phyloP scores from a whole-genome alignment of 345 rosid genomes.

The Eucalyptus urophylla region DNA sequence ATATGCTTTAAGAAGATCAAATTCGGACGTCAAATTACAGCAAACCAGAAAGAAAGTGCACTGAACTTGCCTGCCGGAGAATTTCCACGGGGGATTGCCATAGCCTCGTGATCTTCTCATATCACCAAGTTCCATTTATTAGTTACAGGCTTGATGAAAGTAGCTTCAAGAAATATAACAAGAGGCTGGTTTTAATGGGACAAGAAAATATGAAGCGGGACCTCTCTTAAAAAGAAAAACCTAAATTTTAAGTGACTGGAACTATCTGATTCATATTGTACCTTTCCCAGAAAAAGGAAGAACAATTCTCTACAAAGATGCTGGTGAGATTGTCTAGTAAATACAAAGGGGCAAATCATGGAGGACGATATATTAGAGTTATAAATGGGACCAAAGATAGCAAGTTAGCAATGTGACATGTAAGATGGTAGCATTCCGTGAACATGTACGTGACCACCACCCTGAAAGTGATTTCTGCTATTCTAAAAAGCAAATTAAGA shows the following conservation, averaged over 20 bases:
- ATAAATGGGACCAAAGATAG: background rate
- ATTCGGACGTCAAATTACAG: background rate
- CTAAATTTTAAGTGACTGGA: background rate
- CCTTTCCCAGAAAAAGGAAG: background rate
- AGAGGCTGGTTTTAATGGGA: background rate
- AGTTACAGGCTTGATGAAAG: background rate
- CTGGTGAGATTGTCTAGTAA: background rate
- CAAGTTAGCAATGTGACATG: background rate
- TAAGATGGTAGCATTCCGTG: background rate
- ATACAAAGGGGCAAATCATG: background rate
- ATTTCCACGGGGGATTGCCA: constrained; percentile 85
- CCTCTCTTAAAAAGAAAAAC: background rate
- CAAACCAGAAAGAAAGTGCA: background rate
- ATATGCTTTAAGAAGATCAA: background rate
- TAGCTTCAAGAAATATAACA: background rate
- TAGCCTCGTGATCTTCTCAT: constrained; percentile 35
- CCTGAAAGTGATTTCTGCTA: background rate
- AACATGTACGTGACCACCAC: background rate
- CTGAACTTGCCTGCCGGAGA: constrained; percentile 71
- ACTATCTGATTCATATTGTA: background rate
- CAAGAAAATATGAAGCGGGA: background rate
- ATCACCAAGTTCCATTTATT: constrained; percentile 42
- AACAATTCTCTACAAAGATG: background rate
- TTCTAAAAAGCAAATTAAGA: background rate
- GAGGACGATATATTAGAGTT: background rate